These are phyloP conservation scores for Fusarium dlaminii DNA, from an alignment of 2,329 filamentous ascomycete species.

Conservation along the genomic window DNA sequence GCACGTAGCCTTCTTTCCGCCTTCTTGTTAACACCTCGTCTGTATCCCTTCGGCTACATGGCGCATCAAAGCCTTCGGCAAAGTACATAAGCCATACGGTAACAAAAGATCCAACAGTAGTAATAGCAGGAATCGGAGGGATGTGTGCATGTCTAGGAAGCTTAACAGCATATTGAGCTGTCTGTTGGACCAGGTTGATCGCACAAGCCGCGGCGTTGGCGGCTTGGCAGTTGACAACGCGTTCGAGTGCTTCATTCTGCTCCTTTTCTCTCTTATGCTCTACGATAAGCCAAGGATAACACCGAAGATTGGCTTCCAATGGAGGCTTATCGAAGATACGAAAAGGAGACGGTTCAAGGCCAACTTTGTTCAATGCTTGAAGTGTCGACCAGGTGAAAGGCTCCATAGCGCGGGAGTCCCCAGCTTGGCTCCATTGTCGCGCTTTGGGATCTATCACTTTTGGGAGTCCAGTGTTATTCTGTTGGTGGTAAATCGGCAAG, in stretches of 20 bases:
- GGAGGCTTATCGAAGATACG: neutral
- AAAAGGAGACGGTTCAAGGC: slow-evolving; percentile 4
- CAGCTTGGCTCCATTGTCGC: neutral
- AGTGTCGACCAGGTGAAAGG: slow-evolving; percentile 22
- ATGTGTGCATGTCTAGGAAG: slow-evolving; percentile 13
- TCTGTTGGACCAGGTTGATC: neutral
- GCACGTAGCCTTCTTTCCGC: slow-evolving; percentile 9
- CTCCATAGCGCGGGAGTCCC: neutral
- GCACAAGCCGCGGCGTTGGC: slow-evolving; percentile 30
- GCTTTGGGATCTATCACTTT: neutral
- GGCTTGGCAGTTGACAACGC: slow-evolving; percentile 16
- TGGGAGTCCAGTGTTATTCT: neutral
- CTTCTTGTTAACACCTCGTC: neutral
- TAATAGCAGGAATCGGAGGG: slow-evolving; percentile 23
- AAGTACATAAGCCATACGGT: slow-evolving; percentile 32
- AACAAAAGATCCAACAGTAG: slow-evolving; percentile 17
- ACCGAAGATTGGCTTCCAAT: slow-evolving; percentile 5
- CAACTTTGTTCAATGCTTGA: neutral
- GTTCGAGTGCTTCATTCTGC: neutral
- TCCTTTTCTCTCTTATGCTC: slow-evolving; percentile 26
- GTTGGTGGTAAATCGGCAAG: slow-evolving; percentile 15
- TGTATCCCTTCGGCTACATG: neutral
- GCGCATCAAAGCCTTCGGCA: slow-evolving; percentile 6
- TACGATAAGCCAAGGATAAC: slow-evolving; percentile 35
- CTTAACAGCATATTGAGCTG: slow-evolving; percentile 18